phyloP scores from a whole-genome alignment of 2,329 filamentous ascomycete species.

The Ophiostoma sp. region DNA sequence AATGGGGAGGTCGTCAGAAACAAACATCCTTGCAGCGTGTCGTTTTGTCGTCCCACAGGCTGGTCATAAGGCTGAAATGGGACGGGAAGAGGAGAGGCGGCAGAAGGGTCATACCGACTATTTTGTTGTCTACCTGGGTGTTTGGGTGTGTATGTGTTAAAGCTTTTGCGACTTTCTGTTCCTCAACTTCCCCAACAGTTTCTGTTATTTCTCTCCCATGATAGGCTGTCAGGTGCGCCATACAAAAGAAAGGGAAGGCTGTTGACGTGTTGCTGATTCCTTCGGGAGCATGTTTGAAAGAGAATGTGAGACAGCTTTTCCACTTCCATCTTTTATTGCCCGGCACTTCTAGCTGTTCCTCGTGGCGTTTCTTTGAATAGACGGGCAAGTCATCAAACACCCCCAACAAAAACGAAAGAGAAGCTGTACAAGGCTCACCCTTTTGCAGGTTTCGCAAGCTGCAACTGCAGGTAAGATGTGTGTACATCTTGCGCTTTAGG shows the following conservation, averaged over 20 bases:
- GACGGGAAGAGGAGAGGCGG: not conserved
- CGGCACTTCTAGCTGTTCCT: not conserved
- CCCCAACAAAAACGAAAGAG: not conserved
- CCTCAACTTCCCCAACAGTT: conserved; percentile 14
- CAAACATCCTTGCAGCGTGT: conserved; percentile 4
- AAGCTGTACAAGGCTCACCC: not conserved
- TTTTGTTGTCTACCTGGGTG: not conserved
- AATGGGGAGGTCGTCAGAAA: not conserved
- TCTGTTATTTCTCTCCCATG: not conserved
- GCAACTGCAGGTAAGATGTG: not conserved
- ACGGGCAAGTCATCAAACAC: not conserved
- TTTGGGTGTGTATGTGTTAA: not conserved
- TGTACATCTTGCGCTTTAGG: not conserved
- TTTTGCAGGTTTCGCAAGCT: not conserved
- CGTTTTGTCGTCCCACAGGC: not conserved
- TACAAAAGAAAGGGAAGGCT: not conserved
- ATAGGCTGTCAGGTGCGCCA: conserved; percentile 2
- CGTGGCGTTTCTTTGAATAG: not conserved
- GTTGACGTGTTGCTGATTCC: not conserved
- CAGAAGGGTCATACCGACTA: not conserved
- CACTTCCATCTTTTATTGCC: not conserved
- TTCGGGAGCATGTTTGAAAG: not conserved
- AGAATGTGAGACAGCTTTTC: not conserved
- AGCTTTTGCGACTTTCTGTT: not conserved
- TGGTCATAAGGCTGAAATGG: conserved; percentile 22